Percentiles rank a stretch among this genome's conserved stretches.
phyloP scores from a whole-genome alignment of 2,329 filamentous ascomycete genomes.

The Nigrograna mackinnonii region DNA sequence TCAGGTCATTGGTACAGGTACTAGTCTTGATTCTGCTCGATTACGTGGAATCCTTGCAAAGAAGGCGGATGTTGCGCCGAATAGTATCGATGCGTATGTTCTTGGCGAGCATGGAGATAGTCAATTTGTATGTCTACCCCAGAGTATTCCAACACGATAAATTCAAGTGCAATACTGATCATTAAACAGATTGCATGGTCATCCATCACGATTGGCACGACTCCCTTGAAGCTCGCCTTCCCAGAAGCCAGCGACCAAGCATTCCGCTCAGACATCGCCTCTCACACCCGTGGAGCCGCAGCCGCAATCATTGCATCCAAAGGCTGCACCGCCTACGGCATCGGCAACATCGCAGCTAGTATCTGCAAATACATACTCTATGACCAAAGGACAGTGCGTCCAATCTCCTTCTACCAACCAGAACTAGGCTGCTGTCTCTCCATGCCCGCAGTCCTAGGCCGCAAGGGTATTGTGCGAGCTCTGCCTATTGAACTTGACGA shows the following conservation, averaged over 20 bases:
- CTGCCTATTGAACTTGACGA: constrained; percentile 39
- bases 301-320: constrained; percentile 54
- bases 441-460: constrained; percentile 53
- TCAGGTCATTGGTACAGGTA: constrained; percentile 59
- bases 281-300: constrained; percentile 52
- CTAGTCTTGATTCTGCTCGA: constrained; percentile 56
- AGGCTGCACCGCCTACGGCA: constrained; percentile 55
- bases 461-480: constrained; percentile 49
- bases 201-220: constrained; percentile 46
- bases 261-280: constrained; percentile 42
- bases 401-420: constrained; percentile 54
- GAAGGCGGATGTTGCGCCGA: constrained; percentile 42
- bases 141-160: background rate
- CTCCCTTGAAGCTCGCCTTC: constrained; percentile 42
- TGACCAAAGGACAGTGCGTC: constrained; percentile 51
- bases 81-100: constrained; percentile 48
- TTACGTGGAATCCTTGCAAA: constrained; percentile 50
- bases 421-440: constrained; percentile 54
- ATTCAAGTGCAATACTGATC: background rate
- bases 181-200: constrained; percentile 47
- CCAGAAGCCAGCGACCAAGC: constrained; percentile 20
- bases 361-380: constrained; percentile 57
- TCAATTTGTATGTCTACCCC: constrained; percentile 42
- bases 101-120: constrained; percentile 55
- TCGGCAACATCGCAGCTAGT: constrained; percentile 51